Base-by-base conservation (phyloP, 495 filamentous ascomycete species). In the Penicillium dipodomyicola region DNA sequence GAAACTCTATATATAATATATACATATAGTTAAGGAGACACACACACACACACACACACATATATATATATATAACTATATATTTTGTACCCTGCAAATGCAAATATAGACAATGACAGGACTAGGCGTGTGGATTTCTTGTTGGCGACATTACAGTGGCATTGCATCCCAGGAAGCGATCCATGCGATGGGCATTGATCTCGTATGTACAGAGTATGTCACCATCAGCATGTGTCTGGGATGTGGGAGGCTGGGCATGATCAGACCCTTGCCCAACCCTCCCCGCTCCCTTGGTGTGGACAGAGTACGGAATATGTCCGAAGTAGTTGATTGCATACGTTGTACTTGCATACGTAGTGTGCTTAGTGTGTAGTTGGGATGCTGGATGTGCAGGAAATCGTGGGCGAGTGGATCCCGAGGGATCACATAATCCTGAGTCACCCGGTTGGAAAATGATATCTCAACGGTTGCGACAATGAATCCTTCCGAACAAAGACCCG, bases 381-480 rank as follows among this genome's bases (percentile, higher is more conserved):
- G 7, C 0, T 25, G 23, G 23, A 33, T 33, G 30, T 14, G 30
- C 10, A 33, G 11, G 30, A 11, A 33, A 33, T 33, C 30, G 5
- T 37, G 15, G n/a, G 35, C n/a, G 35, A 39, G 45, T 48, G 45
- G 45, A 48, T 48, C 15, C 35, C 35, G n/a, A 17, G 45, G 10
- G 1, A 48, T 48, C 45, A 29, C n/a, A 48, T 17, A 48, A 48
- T 11, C 27, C 10, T 48, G 27, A 48, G 15, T 48, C 45, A 48
- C 3, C n/a, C 8, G 29, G 15, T 48, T 48, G 15, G 15, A 27
- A 33, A 27, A 33, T n/a, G 3, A 17, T 17, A 11, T 43, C 45
- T 48, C 45, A 48, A 48, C 45, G 45, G 45, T 33, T 19, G 45
- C 20, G 44, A 46, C 22, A 27, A 25, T 32, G 29, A 17, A 48